These are phyloP conservation scores for Hypsizygus marmoreus DNA, from an alignment of 768 basidiomycete species.

Conservation along the genomic window DNA sequence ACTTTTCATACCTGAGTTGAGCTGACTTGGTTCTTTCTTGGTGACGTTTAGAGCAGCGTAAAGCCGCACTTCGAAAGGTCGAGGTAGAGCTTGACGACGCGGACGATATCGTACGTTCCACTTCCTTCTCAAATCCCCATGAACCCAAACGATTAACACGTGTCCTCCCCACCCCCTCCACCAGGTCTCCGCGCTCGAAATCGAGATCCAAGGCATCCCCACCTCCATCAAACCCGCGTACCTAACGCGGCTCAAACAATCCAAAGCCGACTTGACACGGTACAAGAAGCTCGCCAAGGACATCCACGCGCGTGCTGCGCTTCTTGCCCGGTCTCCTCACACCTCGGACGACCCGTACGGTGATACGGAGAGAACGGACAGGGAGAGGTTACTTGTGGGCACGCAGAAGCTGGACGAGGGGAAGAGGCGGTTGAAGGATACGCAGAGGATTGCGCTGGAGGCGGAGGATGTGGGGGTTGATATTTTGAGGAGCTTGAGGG, in stretches of 20 bases:
- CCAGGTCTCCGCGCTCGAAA: slow-evolving; percentile 92
- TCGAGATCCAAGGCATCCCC: slow-evolving; percentile 91
- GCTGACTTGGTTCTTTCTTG: no score
- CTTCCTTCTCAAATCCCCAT: neutral
- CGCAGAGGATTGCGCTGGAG: slow-evolving; percentile 87
- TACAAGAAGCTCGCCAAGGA: slow-evolving; percentile 82
- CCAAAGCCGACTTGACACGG: slow-evolving; percentile 70
- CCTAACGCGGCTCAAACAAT: slow-evolving; percentile 61
- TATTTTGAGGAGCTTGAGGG: slow-evolving; percentile 76
- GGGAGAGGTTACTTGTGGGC: slow-evolving; percentile 73
- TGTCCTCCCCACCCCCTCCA: no score
- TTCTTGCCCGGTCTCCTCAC: slow-evolving; percentile 36
- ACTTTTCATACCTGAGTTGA: no score
- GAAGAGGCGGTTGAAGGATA: slow-evolving; percentile 68
- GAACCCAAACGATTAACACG: neutral
- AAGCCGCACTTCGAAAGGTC: slow-evolving; percentile 74
- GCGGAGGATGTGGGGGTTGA: slow-evolving; percentile 90
- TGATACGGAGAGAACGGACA: slow-evolving; percentile 53
- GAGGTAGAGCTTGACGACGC: slow-evolving; percentile 93
- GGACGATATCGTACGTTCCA: slow-evolving; percentile 78
- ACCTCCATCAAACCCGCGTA: slow-evolving; percentile 77
- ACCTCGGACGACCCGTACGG: slow-evolving; percentile 75
- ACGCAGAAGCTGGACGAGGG: slow-evolving; percentile 77
- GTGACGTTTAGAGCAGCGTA: slow-evolving; percentile 70
- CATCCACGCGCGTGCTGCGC: slow-evolving; percentile 67